phyloP scores from a whole-genome alignment of 1,139 yeast genomes.

The Nakaseomyces glabratus region DNA sequence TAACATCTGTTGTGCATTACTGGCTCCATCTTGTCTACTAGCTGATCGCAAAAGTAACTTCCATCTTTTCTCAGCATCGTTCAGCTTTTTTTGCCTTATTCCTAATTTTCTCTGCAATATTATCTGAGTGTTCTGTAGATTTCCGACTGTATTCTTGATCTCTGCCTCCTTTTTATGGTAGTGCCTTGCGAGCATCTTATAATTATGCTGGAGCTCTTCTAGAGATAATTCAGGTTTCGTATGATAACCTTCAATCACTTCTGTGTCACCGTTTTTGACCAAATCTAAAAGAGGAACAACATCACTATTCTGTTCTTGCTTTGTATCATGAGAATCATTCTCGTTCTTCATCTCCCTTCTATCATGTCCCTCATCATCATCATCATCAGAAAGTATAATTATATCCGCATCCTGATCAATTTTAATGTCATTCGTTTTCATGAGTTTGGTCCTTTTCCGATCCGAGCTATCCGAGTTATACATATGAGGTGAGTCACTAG shows the following conservation, averaged over 20 bases:
- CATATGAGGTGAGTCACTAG: conserved; percentile 3
- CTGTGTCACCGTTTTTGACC: conserved; percentile 1
- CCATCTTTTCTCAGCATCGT: conserved; percentile 14
- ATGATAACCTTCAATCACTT: conserved; percentile 2
- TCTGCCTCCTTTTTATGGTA: conserved; percentile 12
- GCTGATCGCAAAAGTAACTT: conserved; percentile 11
- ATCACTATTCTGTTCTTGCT: too few species aligned
- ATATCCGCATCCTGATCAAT: neutral
- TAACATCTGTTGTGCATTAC: conserved; percentile 16
- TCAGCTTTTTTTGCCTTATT: conserved; percentile 17
- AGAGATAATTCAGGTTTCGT: conserved; percentile 3
- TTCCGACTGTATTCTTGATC: conserved; percentile 11
- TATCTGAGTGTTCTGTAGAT: conserved; percentile 14
- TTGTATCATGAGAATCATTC: too few species aligned
- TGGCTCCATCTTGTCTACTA: conserved; percentile 7
- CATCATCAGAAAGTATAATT: conserved; percentile 3
- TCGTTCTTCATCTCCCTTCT: too few species aligned
- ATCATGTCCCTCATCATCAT: conserved; percentile 2
- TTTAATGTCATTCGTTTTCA: neutral
- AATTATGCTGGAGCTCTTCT: conserved; percentile 8
- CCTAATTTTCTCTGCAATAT: conserved; percentile 18
- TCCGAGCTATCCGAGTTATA: conserved; percentile 4
- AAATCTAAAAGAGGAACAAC: conserved; percentile 4
- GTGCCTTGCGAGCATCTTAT: conserved; percentile 7
- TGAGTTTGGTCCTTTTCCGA: conserved; percentile 1